phyloP scores from a whole-genome alignment of 345 rosid species.

The Abelmoschus esculentus region DNA sequence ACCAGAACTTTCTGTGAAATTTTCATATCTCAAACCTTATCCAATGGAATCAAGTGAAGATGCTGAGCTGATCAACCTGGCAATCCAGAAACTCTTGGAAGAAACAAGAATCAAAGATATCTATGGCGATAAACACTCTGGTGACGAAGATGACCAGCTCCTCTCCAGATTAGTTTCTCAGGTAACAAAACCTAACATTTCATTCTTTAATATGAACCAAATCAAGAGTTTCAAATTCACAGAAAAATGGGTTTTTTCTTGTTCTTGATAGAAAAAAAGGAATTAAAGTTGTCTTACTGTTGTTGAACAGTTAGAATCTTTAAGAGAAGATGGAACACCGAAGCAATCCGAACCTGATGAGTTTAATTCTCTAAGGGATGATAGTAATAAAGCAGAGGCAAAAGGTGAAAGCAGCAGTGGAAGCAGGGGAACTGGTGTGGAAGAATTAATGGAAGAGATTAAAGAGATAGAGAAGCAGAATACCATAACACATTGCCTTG shows the following conservation, averaged over 20 bases:
- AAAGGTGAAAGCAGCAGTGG: constrained; percentile 2
- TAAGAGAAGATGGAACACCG: not conserved
- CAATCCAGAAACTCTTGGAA: constrained; percentile 41
- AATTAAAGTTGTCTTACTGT: not conserved
- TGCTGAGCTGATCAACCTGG: constrained; percentile 33
- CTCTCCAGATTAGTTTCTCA: constrained; percentile 55
- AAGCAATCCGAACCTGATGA: constrained; percentile 10
- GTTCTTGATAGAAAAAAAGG: not conserved
- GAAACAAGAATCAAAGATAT: constrained; percentile 34
- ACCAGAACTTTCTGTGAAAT: not conserved
- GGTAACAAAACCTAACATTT: constrained; percentile 28
- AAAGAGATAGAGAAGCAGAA: constrained; percentile 60
- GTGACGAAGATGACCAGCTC: constrained; percentile 36
- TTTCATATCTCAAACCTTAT: not conserved
- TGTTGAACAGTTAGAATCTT: constrained; percentile 10
- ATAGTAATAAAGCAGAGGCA: not conserved
- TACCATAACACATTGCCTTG: constrained; percentile 52
- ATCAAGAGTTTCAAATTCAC: not conserved
- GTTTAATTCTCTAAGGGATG: not conserved
- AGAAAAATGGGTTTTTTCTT: not conserved
- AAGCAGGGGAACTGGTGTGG: constrained; percentile 12
- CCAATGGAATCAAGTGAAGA: constrained; percentile 36
- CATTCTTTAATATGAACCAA: not conserved
- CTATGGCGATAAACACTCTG: constrained; percentile 18
- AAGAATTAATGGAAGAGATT: constrained; percentile 57